Conservation (phyloP, 352 stramenopile genomes). For the Pythium pyrilobum region DNA sequence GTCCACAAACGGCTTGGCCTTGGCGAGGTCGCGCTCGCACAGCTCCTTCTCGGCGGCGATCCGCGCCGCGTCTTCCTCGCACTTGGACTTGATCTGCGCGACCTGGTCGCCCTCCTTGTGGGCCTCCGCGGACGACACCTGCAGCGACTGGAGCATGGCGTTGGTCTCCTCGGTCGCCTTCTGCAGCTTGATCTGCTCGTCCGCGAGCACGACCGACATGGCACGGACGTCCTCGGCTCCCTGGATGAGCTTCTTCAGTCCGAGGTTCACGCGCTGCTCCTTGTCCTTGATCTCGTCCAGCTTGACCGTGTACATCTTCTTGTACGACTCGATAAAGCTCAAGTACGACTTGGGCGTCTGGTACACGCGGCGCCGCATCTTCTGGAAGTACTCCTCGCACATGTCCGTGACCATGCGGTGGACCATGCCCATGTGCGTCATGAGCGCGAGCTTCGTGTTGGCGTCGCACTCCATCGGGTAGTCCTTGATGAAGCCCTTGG, state of each 20-base stretch:
- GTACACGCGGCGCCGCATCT: slow-evolving; percentile 96
- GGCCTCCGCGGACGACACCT: slow-evolving; percentile 94
- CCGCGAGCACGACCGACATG: slow-evolving; percentile 96
- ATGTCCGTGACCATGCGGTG: slow-evolving; percentile 96
- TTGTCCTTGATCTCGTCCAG: slow-evolving; percentile 95
- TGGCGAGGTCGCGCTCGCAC: slow-evolving; percentile 95
- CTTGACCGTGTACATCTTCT: slow-evolving; percentile 95
- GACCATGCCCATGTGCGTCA: slow-evolving; percentile 98
- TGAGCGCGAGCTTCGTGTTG: slow-evolving; percentile 82
- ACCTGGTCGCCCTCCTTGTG: slow-evolving; percentile 98
- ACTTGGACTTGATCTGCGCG: slow-evolving; percentile 95
- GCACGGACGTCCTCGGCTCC: slow-evolving; percentile 95
- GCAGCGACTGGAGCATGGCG: slow-evolving; percentile 95
- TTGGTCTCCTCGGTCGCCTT: slow-evolving; percentile 97
- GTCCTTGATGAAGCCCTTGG: slow-evolving; percentile 95
- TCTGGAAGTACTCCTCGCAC: slow-evolving; percentile 98
- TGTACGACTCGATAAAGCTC: slow-evolving; percentile 98
- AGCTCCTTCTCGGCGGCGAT: slow-evolving; percentile 95
- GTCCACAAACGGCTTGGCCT: slow-evolving; percentile 97
- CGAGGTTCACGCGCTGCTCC: slow-evolving; percentile 95
- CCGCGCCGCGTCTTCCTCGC: slow-evolving; percentile 92
- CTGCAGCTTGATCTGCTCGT: slow-evolving; percentile 96
- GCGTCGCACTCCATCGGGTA: slow-evolving; percentile 94
- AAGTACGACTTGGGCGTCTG: slow-evolving; percentile 99
- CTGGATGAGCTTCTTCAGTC: slow-evolving; percentile 97